phyloP scores from a whole-genome alignment of 148 eudicot species.

The Linanthus parryae region DNA sequence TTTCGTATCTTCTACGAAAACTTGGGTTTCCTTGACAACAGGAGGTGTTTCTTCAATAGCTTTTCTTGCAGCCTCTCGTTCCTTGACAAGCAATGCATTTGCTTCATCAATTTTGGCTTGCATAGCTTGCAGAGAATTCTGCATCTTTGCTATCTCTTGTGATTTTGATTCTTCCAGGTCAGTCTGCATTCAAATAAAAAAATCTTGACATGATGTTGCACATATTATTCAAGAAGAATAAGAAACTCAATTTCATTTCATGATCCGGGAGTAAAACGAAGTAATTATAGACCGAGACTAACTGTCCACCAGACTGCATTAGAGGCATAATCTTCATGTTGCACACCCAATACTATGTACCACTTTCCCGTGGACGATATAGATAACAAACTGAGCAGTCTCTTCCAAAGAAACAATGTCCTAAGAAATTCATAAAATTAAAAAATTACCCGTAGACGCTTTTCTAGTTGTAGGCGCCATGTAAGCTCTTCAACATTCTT shows the following conservation, averaged over 20 bases:
- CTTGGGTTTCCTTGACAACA: slow-evolving; percentile 81
- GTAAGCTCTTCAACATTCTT: slow-evolving; percentile 92
- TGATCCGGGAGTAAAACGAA: not conserved
- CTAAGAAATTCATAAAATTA: not conserved
- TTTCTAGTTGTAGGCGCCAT: slow-evolving; percentile 93
- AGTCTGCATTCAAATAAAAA: slow-evolving; percentile 44
- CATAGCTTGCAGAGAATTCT: slow-evolving; percentile 56
- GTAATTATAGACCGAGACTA: not conserved
- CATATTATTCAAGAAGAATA: not conserved
- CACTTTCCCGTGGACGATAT: not conserved
- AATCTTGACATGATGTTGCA: slow-evolving; percentile 3
- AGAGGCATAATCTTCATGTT: slow-evolving; percentile 1
- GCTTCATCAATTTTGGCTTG: slow-evolving; percentile 61
- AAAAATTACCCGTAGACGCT: slow-evolving; percentile 71
- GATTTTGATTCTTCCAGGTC: slow-evolving; percentile 90
- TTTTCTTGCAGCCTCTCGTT: slow-evolving; percentile 71
- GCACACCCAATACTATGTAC: not conserved
- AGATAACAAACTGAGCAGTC: not conserved
- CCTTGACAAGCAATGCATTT: slow-evolving; percentile 58
- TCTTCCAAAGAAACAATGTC: not conserved
- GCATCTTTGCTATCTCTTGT: slow-evolving; percentile 67
- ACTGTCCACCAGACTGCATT: not conserved
- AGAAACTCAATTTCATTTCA: slow-evolving; percentile 1
- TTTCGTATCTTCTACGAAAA: slow-evolving; percentile 80
- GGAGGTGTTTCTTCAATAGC: slow-evolving; percentile 87